Conservation (phyloP, 768 basidiomycete genomes). For the Kwoniella dendrophila region DNA sequence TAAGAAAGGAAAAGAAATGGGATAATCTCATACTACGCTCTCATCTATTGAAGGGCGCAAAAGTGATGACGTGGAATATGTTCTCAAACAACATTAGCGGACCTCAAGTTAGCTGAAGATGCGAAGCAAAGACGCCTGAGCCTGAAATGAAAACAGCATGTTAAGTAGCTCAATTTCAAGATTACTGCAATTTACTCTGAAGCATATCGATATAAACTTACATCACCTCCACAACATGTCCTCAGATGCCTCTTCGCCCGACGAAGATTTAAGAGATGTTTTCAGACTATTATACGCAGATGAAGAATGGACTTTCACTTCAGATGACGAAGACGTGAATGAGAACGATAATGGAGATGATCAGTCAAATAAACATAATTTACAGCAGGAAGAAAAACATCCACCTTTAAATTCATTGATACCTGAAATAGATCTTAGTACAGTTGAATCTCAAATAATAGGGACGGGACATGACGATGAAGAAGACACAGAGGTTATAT, state of each 20-base stretch:
- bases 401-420: constrained; percentile 18
- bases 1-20: neutral
- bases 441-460: neutral
- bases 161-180: too few species aligned
- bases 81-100: neutral
- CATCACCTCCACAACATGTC: neutral
- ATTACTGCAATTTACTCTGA: too few species aligned
- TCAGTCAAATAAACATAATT: too few species aligned
- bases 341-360: neutral
- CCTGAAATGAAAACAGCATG: too few species aligned
- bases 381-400: constrained; percentile 7
- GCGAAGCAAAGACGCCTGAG: too few species aligned
- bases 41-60: neutral
- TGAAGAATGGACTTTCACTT: constrained; percentile 27
- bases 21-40: neutral
- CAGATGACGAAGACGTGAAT: constrained; percentile 18
- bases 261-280: constrained; percentile 39
- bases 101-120: too few species aligned
- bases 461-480: neutral
- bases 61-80: constrained; percentile 27
- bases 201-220: neutral
- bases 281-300: constrained; percentile 36
- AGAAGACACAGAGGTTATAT: neutral
- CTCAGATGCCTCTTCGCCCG: constrained; percentile 1
- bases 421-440: constrained; percentile 24